phyloP scores from a whole-genome alignment of 441 rosid genomes.

The Aleurites moluccanus region DNA sequence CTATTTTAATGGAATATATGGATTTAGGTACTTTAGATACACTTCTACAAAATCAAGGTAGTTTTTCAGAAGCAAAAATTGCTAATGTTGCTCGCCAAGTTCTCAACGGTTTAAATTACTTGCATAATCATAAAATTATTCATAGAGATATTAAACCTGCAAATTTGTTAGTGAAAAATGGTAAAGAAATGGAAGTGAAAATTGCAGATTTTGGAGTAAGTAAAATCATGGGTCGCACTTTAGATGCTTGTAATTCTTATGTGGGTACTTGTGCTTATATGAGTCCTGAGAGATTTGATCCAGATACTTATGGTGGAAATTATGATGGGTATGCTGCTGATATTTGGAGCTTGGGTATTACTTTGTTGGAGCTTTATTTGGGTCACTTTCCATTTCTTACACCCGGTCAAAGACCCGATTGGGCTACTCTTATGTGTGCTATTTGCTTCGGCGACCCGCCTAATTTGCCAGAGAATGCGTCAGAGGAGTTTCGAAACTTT shows the following conservation, averaged over 20 bases:
- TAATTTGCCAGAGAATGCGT: slow-evolving; percentile 49
- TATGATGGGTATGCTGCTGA: slow-evolving; percentile 80
- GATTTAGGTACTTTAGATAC: slow-evolving; percentile 68
- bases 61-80: slow-evolving; percentile 52
- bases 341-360: slow-evolving; percentile 88
- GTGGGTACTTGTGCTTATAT: slow-evolving; percentile 96
- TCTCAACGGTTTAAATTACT: slow-evolving; percentile 60
- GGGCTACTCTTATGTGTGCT: slow-evolving; percentile 95
- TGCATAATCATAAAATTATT: slow-evolving; percentile 70
- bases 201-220: slow-evolving; percentile 94
- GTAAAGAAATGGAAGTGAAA: slow-evolving; percentile 55
- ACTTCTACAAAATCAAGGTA: slow-evolving; percentile 41
- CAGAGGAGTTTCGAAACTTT: slow-evolving; percentile 69
- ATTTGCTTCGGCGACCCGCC: slow-evolving; percentile 94
- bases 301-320: slow-evolving; percentile 62
- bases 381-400: slow-evolving; percentile 77
- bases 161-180: slow-evolving; percentile 61
- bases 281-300: slow-evolving; percentile 94
- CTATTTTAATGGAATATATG: slow-evolving; percentile 82
- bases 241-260: slow-evolving; percentile 79
- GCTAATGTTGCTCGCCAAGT: slow-evolving; percentile 61
- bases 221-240: slow-evolving; percentile 61
- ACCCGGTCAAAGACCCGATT: slow-evolving; percentile 84
- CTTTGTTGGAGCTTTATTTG: slow-evolving; percentile 67
- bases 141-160: slow-evolving; percentile 91